phyloP scores from a whole-genome alignment of 768 basidiomycete species.

The Tubosaeta sp. region DNA sequence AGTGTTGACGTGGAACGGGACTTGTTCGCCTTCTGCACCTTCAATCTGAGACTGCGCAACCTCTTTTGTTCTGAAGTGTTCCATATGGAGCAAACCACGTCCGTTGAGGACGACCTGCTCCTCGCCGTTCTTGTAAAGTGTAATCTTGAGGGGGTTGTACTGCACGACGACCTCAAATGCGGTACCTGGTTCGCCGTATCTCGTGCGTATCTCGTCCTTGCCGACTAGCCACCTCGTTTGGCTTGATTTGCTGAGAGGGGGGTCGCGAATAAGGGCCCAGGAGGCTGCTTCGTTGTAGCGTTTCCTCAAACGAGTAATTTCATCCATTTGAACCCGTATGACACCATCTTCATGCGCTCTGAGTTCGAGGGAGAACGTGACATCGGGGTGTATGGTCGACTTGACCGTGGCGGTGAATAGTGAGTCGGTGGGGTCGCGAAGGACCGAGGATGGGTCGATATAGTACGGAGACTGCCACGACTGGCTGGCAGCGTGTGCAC shows the following conservation, averaged over 20 bases:
- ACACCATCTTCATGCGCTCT: slow-evolving; percentile 86
- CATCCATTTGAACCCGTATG: slow-evolving; percentile 90
- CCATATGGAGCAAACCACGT: slow-evolving; percentile 90
- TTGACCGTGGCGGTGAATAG: slow-evolving; percentile 71
- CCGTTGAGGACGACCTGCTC: slow-evolving; percentile 90
- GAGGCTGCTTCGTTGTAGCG: slow-evolving; percentile 89
- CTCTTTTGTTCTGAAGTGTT: slow-evolving; percentile 81
- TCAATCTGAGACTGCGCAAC: slow-evolving; percentile 36
- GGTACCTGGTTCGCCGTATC: slow-evolving; percentile 61
- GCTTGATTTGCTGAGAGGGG: slow-evolving; percentile 44
- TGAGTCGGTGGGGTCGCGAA: slow-evolving; percentile 47
- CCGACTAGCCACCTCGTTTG: slow-evolving; percentile 61
- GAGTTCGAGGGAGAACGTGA: slow-evolving; percentile 78
- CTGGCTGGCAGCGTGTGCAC: slow-evolving; percentile 53
- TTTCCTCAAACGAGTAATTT: slow-evolving; percentile 71
- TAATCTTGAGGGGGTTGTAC: slow-evolving; percentile 73
- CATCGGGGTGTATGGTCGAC: slow-evolving; percentile 78
- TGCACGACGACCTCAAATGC: slow-evolving; percentile 63
- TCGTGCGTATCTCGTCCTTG: slow-evolving; percentile 58
- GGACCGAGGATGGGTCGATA: slow-evolving; percentile 54
- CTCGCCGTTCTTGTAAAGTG: slow-evolving; percentile 66
- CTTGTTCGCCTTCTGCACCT: slow-evolving; percentile 45
- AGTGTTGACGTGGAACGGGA: slow-evolving; percentile 48
- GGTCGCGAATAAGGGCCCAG: slow-evolving; percentile 83
- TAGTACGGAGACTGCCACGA: slow-evolving; percentile 88